Evolutionary conservation across 495 filamentous ascomycete genomes (phyloP), one percentile per base, ranked within the genome.

Genomic region (Chaetomidium leptoderma): DNA sequence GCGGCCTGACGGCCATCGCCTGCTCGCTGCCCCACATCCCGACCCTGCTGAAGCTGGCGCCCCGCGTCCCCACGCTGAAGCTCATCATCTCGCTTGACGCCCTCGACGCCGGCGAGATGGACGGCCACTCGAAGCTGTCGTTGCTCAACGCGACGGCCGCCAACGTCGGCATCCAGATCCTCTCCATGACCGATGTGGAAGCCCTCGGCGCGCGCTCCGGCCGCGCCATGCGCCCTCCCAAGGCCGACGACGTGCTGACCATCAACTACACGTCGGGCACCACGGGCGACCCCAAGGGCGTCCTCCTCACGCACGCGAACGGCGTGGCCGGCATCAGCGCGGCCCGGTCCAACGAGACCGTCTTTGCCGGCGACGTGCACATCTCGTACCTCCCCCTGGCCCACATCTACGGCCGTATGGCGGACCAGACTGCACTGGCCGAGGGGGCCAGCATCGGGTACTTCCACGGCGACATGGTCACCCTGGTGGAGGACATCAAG

Each of bases 221-320:
- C 29, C 79, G 83, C 32, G 81, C 86, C 42, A 76, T 81, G 68
- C 85, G 84, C 49, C 81, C 87, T 30, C 92, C 93, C 9, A 73
- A 72, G 30, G 82, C 88, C 0, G 80, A 86, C 3, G 91, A 97
- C 66, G 79, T 88, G 64, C 79, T 95, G 55, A 97, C 93, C 32
- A 91, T 98, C 74, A 98, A 97, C 76, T 98, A 98, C 75, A 98
- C 93, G 10, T 95, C 90, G 13, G 93, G 93, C 17, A 98, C 93
- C 10, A 98, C 93, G 0, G 95, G 93, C 7, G 81, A 88, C 60
- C 93, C 93, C 6, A 98, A 98, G 75, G 93, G 93, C 55, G 93
- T 97, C 6, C 77, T 92, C 33, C 73, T 97, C 59, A 91, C 88
- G 4, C 95, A 98, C 66, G 74, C 76, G 61, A 89, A 86, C 67